Evolutionary conservation across 164 flowering plant genomes (phyloP).

Genomic region (Nelumbo lutea): DNA sequence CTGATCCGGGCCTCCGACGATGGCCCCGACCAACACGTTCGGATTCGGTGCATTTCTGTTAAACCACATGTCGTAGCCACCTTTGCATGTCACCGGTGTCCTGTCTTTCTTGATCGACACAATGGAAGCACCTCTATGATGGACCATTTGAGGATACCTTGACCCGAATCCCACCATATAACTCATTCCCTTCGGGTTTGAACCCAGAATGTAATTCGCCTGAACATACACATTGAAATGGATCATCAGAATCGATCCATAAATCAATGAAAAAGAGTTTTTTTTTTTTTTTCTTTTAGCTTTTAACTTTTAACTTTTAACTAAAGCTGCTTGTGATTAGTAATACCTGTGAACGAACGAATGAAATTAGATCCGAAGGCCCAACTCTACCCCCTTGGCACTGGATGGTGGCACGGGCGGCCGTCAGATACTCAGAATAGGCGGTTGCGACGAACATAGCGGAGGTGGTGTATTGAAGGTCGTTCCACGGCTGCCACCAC

Average conservation of each 20-base stretch:
- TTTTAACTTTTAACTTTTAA: background rate
- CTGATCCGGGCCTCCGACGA: conserved; percentile 58
- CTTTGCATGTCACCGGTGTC: conserved; percentile 37
- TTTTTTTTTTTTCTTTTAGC: background rate
- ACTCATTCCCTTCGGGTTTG: conserved; percentile 44
- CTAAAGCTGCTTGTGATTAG: background rate
- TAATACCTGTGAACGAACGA: conserved; percentile 42
- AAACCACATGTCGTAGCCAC: conserved; percentile 46
- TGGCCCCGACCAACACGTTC: conserved; percentile 50
- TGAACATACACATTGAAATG: background rate
- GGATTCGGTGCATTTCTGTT: conserved; percentile 40
- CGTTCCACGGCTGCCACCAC: conserved; percentile 28
- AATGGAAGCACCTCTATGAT: conserved; percentile 72
- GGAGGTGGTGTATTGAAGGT: conserved; percentile 46
- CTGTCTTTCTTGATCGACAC: conserved; percentile 36
- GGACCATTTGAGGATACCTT: conserved; percentile 40
- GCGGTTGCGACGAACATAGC: conserved; percentile 29
- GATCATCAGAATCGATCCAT: conserved; percentile 13
- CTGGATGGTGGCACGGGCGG: conserved; percentile 11
- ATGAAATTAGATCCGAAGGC: conserved; percentile 24
- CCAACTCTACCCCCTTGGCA: conserved; percentile 28
- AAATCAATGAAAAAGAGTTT: background rate
- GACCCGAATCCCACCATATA: conserved; percentile 68
- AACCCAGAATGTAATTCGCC: conserved; percentile 60
- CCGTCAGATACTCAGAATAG: conserved; percentile 35